Evolutionary conservation across 306 rosid species (phyloP).

Genomic region (Begonia loranthoides): DNA sequence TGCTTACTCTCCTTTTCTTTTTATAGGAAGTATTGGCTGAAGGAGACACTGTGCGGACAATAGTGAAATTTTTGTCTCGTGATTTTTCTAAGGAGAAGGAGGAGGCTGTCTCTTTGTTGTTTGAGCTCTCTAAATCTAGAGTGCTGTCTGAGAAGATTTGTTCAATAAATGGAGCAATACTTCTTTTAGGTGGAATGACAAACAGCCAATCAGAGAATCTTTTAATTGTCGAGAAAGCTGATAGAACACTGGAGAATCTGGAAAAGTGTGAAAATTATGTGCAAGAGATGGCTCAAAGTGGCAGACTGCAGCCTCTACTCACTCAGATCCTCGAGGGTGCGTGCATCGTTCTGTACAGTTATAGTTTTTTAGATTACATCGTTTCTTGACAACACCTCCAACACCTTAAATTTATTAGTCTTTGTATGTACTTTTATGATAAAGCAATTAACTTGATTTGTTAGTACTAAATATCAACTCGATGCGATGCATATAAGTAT

Average conservation of each 20-base stretch:
- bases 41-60: constrained; percentile 79
- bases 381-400: no score
- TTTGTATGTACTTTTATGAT: no score
- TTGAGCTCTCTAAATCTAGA: constrained; percentile 84
- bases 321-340: constrained; percentile 85
- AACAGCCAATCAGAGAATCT: constrained; percentile 83
- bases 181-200: constrained; percentile 93
- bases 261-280: constrained; percentile 79
- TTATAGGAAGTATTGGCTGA: constrained; percentile 67
- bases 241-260: constrained; percentile 68
- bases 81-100: constrained; percentile 89
- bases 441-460: no score
- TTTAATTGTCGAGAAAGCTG: constrained; percentile 62
- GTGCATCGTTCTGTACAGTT: constrained; percentile 7
- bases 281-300: constrained; percentile 87
- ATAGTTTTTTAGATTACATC: background rate
- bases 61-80: constrained; percentile 70
- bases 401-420: no score
- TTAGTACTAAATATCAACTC: no score
- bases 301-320: constrained; percentile 81
- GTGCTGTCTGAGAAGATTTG: constrained; percentile 80
- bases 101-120: constrained; percentile 87
- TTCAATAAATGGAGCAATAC: constrained; percentile 84
- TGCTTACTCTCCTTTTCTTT: constrained; percentile 16
- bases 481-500: no score